Evolutionary conservation across 2,329 filamentous ascomycete species (phyloP).

Genomic region (Geoglossum cookeanum): DNA sequence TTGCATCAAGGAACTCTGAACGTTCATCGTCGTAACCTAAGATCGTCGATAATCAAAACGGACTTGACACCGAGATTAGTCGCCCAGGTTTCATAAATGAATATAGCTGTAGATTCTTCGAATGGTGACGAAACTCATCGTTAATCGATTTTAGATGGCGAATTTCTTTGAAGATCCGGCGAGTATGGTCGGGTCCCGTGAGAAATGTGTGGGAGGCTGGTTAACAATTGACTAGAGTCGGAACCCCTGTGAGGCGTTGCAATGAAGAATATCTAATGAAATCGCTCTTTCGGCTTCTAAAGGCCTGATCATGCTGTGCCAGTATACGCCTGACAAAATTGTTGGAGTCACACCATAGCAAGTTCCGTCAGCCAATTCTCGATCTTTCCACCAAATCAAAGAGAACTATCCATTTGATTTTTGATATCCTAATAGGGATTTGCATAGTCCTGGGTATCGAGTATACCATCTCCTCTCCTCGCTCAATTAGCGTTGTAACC

Average conservation of each 20-base stretch:
- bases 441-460: conserved; percentile 19
- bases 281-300: no score
- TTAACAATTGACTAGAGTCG: conserved; percentile 16
- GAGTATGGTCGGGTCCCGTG: conserved; percentile 11
- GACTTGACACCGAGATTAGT: conserved; percentile 12
- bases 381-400: no score
- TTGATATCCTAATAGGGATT: no score
- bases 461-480: conserved; percentile 11
- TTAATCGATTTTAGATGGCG: conserved; percentile 16
- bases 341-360: no score
- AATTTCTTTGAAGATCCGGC: conserved; percentile 9
- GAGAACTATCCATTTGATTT: no score
- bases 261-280: conserved; percentile 12
- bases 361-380: no score
- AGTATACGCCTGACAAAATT: no score
- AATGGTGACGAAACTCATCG: conserved; percentile 18
- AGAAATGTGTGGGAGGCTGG: conserved; percentile 12
- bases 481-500: conserved; percentile 20
- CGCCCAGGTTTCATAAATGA: conserved; percentile 20
- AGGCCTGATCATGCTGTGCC: no score
- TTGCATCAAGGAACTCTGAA: conserved; percentile 14
- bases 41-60: conserved; percentile 17
- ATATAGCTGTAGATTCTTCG: conserved; percentile 15
- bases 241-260: conserved; percentile 19
- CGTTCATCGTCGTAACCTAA: conserved; percentile 14